Conservation (phyloP, 805 yeast genomes). For the Monosporozyma yasuniensis region DNA sequence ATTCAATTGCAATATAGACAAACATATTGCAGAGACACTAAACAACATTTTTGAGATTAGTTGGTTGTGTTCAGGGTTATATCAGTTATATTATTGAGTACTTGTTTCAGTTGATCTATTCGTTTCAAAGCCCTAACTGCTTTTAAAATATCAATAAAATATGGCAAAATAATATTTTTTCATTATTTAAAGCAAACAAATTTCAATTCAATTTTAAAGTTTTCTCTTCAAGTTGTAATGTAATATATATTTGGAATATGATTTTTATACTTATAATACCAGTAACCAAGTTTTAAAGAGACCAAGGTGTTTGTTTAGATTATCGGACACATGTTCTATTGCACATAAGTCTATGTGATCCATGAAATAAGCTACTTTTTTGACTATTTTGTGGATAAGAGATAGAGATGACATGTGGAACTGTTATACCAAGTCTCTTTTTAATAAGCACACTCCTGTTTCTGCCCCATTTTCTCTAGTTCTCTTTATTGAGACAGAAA, state of each 20-base stretch:
- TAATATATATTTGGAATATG: no score
- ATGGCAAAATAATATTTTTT: not conserved
- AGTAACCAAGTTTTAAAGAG: not conserved
- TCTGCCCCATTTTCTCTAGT: slow-evolving; percentile 45
- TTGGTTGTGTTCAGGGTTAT: not conserved
- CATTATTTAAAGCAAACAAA: not conserved
- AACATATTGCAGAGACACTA: not conserved
- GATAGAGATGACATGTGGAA: not conserved
- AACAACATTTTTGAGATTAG: not conserved
- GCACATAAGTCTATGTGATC: not conserved
- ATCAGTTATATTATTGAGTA: no score
- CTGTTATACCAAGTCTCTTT: not conserved
- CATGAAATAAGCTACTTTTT: not conserved
- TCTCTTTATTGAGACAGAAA: not conserved
- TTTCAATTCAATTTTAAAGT: not conserved
- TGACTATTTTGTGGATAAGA: not conserved
- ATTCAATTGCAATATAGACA: not conserved
- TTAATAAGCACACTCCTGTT: slow-evolving; percentile 38
- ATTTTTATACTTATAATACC: no score
- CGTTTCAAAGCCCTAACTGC: not conserved
- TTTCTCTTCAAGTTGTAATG: not conserved
- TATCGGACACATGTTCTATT: not conserved
- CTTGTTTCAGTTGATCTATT: not conserved
- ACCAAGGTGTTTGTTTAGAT: not conserved
- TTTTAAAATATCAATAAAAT: not conserved